These are phyloP conservation scores for Komagataella phaffii DNA, from an alignment of 805 yeast species.

Conservation along the genomic window DNA sequence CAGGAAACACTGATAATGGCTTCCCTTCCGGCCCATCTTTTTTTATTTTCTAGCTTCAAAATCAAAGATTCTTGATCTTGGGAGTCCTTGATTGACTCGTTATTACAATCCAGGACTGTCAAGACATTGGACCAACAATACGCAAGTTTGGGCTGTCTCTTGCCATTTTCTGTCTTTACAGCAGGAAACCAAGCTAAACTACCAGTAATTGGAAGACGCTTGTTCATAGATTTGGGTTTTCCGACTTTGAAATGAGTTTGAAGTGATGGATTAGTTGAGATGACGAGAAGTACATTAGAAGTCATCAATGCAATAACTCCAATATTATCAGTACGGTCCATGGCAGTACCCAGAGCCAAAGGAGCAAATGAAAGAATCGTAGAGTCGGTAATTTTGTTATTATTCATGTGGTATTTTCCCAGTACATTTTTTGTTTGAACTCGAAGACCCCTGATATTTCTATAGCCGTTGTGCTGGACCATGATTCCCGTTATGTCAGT, in stretches of 20 bases:
- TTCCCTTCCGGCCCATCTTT: slow-evolving; percentile 31
- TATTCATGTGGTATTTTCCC: slow-evolving; percentile 27
- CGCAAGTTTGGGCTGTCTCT: slow-evolving; percentile 36
- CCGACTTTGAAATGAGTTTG: slow-evolving; percentile 42
- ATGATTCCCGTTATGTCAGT: slow-evolving; percentile 45
- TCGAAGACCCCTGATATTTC: slow-evolving; percentile 39
- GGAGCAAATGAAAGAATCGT: slow-evolving; percentile 7
- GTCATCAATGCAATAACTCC: slow-evolving; percentile 53
- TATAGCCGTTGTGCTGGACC: slow-evolving; percentile 48
- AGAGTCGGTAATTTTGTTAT: neutral
- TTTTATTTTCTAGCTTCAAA: slow-evolving; percentile 23
- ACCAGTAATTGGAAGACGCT: slow-evolving; percentile 23
- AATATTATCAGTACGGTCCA: slow-evolving; percentile 38
- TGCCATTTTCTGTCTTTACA: slow-evolving; percentile 11
- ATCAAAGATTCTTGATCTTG: slow-evolving; percentile 11
- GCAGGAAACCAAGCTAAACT: slow-evolving; percentile 57
- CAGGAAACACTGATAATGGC: slow-evolving; percentile 43
- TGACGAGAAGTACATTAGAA: slow-evolving; percentile 30
- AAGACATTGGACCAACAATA: slow-evolving; percentile 57
- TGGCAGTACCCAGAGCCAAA: slow-evolving; percentile 40
- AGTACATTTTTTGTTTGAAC: slow-evolving; percentile 33
- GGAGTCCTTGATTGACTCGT: slow-evolving; percentile 15
- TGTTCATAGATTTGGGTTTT: slow-evolving; percentile 25
- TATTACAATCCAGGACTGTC: slow-evolving; percentile 36
- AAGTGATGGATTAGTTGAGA: slow-evolving; percentile 38